Percentiles rank a stretch among this genome's conserved stretches.
phyloP scores from a whole-genome alignment of 306 rosid species.

The Clitoria ternatea region DNA sequence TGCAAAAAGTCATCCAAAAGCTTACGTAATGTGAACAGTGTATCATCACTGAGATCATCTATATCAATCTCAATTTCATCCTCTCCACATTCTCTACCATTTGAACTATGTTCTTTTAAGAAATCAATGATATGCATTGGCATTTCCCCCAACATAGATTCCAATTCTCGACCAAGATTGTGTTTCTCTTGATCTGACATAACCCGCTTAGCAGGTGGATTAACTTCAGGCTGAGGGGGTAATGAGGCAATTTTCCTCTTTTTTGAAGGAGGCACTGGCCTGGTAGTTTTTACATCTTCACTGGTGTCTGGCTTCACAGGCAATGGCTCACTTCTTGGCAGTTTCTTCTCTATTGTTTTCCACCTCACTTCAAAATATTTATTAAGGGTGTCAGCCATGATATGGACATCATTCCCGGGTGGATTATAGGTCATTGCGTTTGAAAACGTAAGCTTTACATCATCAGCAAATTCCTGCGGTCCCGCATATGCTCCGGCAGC shows the following conservation, averaged over 20 bases:
- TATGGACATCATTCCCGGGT: constrained; percentile 59
- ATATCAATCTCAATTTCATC: constrained; percentile 85
- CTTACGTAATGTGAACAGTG: constrained; percentile 53
- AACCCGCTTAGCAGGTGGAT: constrained; percentile 46
- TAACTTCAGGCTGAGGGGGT: constrained; percentile 43
- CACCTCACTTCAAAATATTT: constrained; percentile 74
- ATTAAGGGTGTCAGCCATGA: constrained; percentile 66
- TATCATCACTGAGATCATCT: constrained; percentile 73
- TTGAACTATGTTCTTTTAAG: constrained; percentile 68
- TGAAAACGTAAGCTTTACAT: constrained; percentile 64
- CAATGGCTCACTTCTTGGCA: constrained; percentile 40
- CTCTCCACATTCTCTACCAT: constrained; percentile 61
- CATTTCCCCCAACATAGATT: constrained; percentile 61
- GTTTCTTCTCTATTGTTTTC: constrained; percentile 72
- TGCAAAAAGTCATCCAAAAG: constrained; percentile 63
- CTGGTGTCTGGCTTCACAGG: constrained; percentile 32
- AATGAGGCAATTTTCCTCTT: constrained; percentile 53
- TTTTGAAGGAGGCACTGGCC: constrained; percentile 50
- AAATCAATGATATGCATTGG: constrained; percentile 64
- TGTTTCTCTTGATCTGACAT: constrained; percentile 66
- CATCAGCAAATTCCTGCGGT: constrained; percentile 56
- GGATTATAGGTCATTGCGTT: constrained; percentile 91
- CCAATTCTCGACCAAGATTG: constrained; percentile 61
- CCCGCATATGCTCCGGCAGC: constrained; percentile 46
- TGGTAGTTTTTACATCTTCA: constrained; percentile 38